Percentiles rank a stretch among this genome's conserved stretches.
These are phyloP conservation scores for Penicillium macrosclerotiorum DNA, from an alignment of 495 filamentous ascomycete species.

Conservation along the genomic window DNA sequence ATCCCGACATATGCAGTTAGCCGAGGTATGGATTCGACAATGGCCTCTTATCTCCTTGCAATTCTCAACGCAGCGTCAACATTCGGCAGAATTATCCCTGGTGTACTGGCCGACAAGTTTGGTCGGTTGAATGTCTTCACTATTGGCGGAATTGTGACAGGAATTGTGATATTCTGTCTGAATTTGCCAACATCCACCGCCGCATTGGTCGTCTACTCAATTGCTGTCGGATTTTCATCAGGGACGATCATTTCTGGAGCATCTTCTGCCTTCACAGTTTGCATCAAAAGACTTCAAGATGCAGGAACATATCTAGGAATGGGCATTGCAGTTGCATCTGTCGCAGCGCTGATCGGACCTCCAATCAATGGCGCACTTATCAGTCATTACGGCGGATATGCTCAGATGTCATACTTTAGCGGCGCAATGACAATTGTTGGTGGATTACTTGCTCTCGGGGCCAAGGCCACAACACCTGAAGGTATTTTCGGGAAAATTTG, in stretches of 20 bases:
- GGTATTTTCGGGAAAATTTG: not conserved
- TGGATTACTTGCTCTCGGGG: not conserved
- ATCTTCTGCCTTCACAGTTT: constrained; percentile 40
- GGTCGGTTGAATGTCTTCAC: constrained; percentile 48
- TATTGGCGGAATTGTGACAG: constrained; percentile 17
- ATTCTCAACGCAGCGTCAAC: constrained; percentile 62
- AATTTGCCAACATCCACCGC: constrained; percentile 19
- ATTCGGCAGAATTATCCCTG: constrained; percentile 51
- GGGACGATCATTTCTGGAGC: constrained; percentile 47
- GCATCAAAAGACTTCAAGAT: constrained; percentile 38
- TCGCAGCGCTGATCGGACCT: constrained; percentile 50
- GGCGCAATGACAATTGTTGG: constrained; percentile 35
- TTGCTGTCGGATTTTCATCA: constrained; percentile 31
- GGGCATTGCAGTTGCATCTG: constrained; percentile 43
- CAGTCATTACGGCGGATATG: constrained; percentile 38
- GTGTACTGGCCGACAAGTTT: constrained; percentile 51
- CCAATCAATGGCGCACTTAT: constrained; percentile 51
- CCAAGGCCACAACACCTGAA: not conserved
- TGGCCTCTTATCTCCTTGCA: constrained; percentile 61
- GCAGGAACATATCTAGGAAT: constrained; percentile 57
- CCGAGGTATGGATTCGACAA: constrained; percentile 51
- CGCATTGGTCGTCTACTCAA: constrained; percentile 31
- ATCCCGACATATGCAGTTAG: constrained; percentile 54
- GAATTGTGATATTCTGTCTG: constrained; percentile 30
- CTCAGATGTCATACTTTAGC: constrained; percentile 44